Percentiles rank a stretch among this genome's conserved stretches.
Conservation (phyloP, 371 early-diverging fungal species). For the Saksenaea oblongispora region DNA sequence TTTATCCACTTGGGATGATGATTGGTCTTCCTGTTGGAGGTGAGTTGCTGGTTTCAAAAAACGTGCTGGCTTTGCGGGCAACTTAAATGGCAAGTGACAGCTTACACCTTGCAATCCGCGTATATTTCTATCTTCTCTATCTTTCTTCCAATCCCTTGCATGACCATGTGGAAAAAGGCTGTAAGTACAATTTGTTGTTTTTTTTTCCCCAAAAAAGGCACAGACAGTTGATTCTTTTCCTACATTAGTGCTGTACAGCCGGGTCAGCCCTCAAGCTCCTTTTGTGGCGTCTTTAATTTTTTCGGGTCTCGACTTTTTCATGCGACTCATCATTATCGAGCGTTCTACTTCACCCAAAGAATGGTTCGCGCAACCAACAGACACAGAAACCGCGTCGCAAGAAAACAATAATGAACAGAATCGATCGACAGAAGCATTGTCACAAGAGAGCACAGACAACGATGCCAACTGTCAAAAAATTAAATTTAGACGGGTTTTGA, state of each 20-base stretch:
- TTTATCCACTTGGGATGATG: slow-evolving; percentile 64
- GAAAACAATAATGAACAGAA: neutral
- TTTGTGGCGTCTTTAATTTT: slow-evolving; percentile 73
- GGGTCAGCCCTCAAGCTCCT: slow-evolving; percentile 66
- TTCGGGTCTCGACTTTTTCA: slow-evolving; percentile 55
- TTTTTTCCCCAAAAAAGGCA: neutral
- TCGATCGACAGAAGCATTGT: neutral
- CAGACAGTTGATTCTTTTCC: neutral
- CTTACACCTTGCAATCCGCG: neutral
- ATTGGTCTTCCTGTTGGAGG: slow-evolving; percentile 67
- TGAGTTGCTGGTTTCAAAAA: slow-evolving; percentile 13
- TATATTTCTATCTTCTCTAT: neutral
- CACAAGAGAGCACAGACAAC: neutral
- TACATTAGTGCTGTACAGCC: slow-evolving; percentile 53
- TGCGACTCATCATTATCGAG: slow-evolving; percentile 58
- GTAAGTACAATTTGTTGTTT: neutral
- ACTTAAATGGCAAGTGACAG: neutral
- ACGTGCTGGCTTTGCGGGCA: neutral
- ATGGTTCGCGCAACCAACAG: slow-evolving; percentile 31
- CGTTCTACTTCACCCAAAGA: slow-evolving; percentile 40
- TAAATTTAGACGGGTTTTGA: slow-evolving; percentile 22
- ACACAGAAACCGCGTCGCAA: slow-evolving; percentile 3
- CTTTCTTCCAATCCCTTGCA: neutral
- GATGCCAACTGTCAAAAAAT: slow-evolving; percentile 9
- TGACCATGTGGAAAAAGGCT: neutral